Evolutionary conservation across 2,329 filamentous ascomycete genomes (phyloP).

Genomic region (Cladobotryum protrusum): DNA sequence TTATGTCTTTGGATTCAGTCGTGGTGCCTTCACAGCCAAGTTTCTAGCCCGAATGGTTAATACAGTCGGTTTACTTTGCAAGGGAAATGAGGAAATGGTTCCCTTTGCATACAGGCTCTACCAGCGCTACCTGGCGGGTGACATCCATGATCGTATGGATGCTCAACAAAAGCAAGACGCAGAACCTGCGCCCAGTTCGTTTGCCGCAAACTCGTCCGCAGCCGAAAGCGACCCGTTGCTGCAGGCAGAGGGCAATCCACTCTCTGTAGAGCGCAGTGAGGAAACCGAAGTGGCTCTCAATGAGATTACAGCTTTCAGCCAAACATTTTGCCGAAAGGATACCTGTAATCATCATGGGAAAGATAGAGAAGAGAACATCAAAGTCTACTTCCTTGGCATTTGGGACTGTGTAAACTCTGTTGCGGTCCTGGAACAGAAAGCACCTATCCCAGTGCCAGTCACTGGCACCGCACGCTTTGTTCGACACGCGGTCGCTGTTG

Average conservation of each 20-base stretch:
- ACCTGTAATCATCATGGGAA: conserved; percentile 7
- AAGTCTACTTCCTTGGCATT: conserved; percentile 49
- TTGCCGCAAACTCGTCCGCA: not conserved
- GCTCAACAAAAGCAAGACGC: conserved; percentile 11
- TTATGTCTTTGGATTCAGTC: conserved; percentile 49
- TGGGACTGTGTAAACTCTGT: conserved; percentile 51
- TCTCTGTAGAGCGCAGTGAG: conserved; percentile 18
- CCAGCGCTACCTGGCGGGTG: conserved; percentile 34
- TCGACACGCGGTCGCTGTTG: conserved; percentile 47
- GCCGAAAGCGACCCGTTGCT: conserved; percentile 26
- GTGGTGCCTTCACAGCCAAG: conserved; percentile 47
- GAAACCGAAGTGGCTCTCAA: conserved; percentile 22
- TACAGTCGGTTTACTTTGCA: conserved; percentile 42
- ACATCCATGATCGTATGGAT: conserved; percentile 27
- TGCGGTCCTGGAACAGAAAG: conserved; percentile 33
- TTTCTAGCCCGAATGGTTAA: conserved; percentile 48
- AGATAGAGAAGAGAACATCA: conserved; percentile 30
- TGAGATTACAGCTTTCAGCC: conserved; percentile 39
- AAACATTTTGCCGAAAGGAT: conserved; percentile 41
- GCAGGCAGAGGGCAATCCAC: conserved; percentile 13
- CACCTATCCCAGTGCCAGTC: conserved; percentile 32
- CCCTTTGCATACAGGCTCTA: conserved; percentile 42
- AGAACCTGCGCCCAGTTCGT: not conserved
- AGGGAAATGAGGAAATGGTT: conserved; percentile 49
- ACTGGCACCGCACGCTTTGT: conserved; percentile 38